These are phyloP conservation scores for Pythium insidiosum DNA, from an alignment of 352 stramenopile genomes.

Conservation along the genomic window DNA sequence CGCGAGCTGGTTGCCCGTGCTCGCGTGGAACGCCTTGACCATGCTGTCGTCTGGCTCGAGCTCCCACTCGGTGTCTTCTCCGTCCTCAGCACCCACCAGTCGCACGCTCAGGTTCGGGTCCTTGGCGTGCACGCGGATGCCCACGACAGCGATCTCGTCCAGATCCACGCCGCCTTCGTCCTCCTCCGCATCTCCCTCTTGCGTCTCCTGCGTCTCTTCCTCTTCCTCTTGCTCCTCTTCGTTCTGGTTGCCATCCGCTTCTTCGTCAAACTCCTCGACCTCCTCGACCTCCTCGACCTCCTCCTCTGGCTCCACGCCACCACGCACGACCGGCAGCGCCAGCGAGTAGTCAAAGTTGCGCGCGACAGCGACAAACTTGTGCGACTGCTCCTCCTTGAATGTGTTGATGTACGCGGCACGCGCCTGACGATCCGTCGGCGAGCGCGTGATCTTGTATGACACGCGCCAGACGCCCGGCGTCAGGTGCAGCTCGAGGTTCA, in stretches of 20 bases:
- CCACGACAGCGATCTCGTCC: conserved; percentile 15
- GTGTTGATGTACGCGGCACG: conserved; percentile 11
- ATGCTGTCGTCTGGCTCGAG: too few species aligned
- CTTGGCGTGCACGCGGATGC: too few species aligned
- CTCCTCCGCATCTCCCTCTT: conserved; percentile 12
- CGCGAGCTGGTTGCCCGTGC: too few species aligned
- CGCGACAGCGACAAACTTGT: neutral
- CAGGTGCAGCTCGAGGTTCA: neutral
- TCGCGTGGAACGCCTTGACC: too few species aligned
- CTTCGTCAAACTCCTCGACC: neutral
- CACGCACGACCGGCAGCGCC: neutral
- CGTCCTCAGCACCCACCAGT: too few species aligned
- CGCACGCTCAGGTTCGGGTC: too few species aligned
- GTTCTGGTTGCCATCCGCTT: neutral
- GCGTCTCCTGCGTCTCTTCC: conserved; percentile 4
- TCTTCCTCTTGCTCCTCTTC: conserved; percentile 1
- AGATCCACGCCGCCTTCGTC: conserved; percentile 11
- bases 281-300: neutral
- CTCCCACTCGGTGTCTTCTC: too few species aligned
- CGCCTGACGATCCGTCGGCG: conserved; percentile 6
- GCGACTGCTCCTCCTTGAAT: neutral
- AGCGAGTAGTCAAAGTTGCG: neutral
- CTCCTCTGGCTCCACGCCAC: neutral
- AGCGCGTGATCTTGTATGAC: conserved; percentile 14
- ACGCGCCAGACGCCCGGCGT: neutral